These are phyloP conservation scores for Calycina herbarum DNA, from an alignment of 2,329 filamentous ascomycete species.

Conservation along the genomic window DNA sequence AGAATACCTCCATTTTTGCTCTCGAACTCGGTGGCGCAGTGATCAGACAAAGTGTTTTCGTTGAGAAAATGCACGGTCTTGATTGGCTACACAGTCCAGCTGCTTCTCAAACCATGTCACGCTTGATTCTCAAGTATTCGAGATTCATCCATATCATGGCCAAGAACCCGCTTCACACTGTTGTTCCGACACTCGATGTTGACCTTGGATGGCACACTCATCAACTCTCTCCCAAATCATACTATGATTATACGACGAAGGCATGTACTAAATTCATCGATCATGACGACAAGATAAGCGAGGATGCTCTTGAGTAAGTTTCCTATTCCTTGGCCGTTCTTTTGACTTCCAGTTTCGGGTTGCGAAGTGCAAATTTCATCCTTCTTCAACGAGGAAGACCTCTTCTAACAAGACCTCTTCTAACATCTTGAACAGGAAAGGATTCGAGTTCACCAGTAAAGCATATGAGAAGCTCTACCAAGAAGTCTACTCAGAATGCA, in stretches of 20 bases:
- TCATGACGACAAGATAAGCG: conserved; percentile 82
- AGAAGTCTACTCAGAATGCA: conserved; percentile 73
- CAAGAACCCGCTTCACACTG: conserved; percentile 45
- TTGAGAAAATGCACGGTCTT: conserved; percentile 72
- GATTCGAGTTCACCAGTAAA: conserved; percentile 73
- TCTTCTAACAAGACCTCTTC: neutral
- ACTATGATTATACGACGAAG: conserved; percentile 57
- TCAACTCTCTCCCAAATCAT: conserved; percentile 61
- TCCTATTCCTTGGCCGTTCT: neutral
- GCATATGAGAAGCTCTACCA: conserved; percentile 64
- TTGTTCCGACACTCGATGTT: conserved; percentile 72
- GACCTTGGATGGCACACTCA: conserved; percentile 82
- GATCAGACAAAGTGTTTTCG: conserved; percentile 64
- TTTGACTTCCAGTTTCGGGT: neutral
- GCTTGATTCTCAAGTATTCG: conserved; percentile 63
- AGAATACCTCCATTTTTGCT: conserved; percentile 63
- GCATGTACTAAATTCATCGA: conserved; percentile 63
- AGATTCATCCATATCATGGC: conserved; percentile 64
- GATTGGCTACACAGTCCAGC: conserved; percentile 77
- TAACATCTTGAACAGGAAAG: conserved; percentile 33
- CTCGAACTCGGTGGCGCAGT: conserved; percentile 67
- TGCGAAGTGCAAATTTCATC: neutral
- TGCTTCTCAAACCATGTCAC: conserved; percentile 60
- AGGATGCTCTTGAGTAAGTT: conserved; percentile 54
- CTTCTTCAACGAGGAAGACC: neutral